Base-by-base conservation (phyloP, 441 rosid genomes). In the Corymbia citriodora region DNA sequence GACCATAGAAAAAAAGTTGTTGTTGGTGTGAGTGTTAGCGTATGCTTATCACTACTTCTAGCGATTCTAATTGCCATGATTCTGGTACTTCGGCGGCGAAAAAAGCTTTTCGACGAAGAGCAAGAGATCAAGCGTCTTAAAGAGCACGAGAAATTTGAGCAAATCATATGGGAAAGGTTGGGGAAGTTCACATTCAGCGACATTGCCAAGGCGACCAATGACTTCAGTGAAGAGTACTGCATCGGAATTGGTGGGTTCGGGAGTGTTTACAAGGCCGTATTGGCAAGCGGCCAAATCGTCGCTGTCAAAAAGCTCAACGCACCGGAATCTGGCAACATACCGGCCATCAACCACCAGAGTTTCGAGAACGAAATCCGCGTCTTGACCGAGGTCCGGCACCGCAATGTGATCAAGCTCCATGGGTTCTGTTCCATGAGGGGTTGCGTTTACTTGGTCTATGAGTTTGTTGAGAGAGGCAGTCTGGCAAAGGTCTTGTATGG, bases 201-300 rank as follows among this genome's bases (percentile, higher is more conserved):
- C 45, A 40, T 40, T 40, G 45, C 45, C 45, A 94, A 92, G 93
- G 96, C 96, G 83, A 96, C 97, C 1, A 91, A 93, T 81, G 93
- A 94, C 79, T 96, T 95, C 89, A 81, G 52, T 49, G 96, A 94
- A 13, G 92, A 89, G 87, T 93, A 91, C 91, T 94, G 96, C 94
- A 94, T 95, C 19, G 97, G 98, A 21, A 93, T 70, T 92, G 98
- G 97, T 87, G 96, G 98, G 63, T 96, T 94, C 40, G 96, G 96
- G 88, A 95, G 92, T 29, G 96, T 96, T 70, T 96, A 95, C 94
- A 93, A 85, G 91, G 97, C 97, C 2, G 91, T 7, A 29, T 82
- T 95, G 89, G 85, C 94, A 5, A 90, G 92, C 52, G 95, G 96
- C 19, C 94, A 94, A 89, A 90, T 91, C 48, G 94, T 96, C 54